phyloP scores from a whole-genome alignment of 176 grass and related monocot genomes.

The Avena eriantha region DNA sequence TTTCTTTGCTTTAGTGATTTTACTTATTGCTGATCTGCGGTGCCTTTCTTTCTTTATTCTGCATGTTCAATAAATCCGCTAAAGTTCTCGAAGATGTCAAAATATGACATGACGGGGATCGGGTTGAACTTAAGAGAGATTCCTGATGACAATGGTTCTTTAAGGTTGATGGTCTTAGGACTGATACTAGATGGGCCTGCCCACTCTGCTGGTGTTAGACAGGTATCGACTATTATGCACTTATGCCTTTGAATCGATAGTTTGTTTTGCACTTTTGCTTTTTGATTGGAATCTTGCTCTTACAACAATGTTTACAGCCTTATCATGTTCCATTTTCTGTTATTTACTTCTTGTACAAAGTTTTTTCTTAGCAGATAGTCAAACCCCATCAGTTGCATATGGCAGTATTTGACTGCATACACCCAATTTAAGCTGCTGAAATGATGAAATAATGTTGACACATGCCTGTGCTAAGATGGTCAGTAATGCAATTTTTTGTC shows the following conservation, averaged over 20 bases:
- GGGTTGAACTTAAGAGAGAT: slow-evolving; percentile 93
- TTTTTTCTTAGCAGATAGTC: neutral
- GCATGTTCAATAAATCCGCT: slow-evolving; percentile 50
- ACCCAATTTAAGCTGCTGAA: slow-evolving; percentile 22
- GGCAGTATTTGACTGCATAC: neutral
- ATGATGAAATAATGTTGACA: neutral
- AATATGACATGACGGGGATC: slow-evolving; percentile 92
- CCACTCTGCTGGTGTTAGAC: slow-evolving; percentile 84
- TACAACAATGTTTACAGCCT: slow-evolving; percentile 9
- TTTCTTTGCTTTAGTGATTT: slow-evolving; percentile 13
- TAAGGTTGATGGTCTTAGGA: slow-evolving; percentile 92
- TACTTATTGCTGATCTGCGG: slow-evolving; percentile 30
- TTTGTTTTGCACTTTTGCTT: neutral
- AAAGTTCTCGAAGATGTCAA: slow-evolving; percentile 98
- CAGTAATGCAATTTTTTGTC: neutral
- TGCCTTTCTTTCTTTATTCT: slow-evolving; percentile 33
- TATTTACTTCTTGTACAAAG: slow-evolving; percentile 16
- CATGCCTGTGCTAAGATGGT: slow-evolving; percentile 17
- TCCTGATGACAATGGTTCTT: slow-evolving; percentile 61
- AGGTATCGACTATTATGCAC: slow-evolving; percentile 53
- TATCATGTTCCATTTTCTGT: slow-evolving; percentile 6
- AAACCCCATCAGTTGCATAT: slow-evolving; percentile 27
- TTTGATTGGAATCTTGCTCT: neutral
- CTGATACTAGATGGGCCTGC: slow-evolving; percentile 90
- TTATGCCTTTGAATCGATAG: slow-evolving; percentile 23